Base-by-base conservation (phyloP, 2,329 filamentous ascomycete species). In the Epichloe sp. region DNA sequence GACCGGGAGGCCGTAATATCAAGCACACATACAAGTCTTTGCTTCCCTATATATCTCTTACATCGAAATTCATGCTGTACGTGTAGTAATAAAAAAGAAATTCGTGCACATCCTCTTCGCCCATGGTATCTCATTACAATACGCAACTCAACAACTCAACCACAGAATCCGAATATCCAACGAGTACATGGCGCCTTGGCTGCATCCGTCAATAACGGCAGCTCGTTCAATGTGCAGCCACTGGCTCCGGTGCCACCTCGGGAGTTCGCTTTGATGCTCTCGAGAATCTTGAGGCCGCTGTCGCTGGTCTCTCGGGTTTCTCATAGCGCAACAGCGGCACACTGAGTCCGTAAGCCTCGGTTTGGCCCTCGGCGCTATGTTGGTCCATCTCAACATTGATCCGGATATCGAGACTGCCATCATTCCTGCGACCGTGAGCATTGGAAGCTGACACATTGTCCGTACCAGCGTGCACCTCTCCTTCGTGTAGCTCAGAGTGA, bases 381-480 rank as follows among this genome's bases (percentile, higher is more conserved):
- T 95, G 87, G 63, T 90, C 82, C 55, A 91, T 81, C 68, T 98
- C 93, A 56, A 96, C 83, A 52, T 89, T 85, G 59, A 98, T 80
- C 51, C 82, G 83, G 47, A 97, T 81, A 59, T 96, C 88, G 4
- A 98, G 75, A 10, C 79, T 71, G 59, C 77, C 75, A 69, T 84
- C 73, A 65, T 75, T 63, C 59, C 70, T 67, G 64, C 72, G 67
- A 57, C 84, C 71, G 67, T 83, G 67, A 61, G 78, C 63, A 54
- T 62, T 60, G n/a, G 69, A 64, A 0, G 88, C 85, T 12, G 89
- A 86, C 52, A 79, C 80, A 70, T 96, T 89, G 34, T 70, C 71
- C 0, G 88, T 89, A 3, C 91, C 91, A 0, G 87, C 87, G 45
- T 77, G 71, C n/a, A 80, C 68, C 64, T 96, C 91, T 45, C 91